Evolutionary conservation across 164 flowering plant genomes (phyloP).

Genomic region (Stephania cephalantha): DNA sequence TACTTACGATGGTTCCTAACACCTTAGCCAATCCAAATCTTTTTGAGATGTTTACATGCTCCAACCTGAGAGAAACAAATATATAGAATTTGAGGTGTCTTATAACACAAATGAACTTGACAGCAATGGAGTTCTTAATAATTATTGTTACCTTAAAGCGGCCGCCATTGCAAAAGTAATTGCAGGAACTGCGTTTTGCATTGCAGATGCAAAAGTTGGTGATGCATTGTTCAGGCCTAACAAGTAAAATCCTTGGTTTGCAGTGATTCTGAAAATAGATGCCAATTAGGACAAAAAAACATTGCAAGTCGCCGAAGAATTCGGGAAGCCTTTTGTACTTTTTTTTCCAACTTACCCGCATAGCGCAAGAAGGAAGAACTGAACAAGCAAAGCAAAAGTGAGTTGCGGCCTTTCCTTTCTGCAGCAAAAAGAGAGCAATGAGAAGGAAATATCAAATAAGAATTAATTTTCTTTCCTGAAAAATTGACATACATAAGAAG

Average conservation of each 20-base stretch:
- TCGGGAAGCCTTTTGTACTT: not conserved
- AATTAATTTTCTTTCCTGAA: not conserved
- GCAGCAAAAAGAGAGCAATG: constrained; percentile 15
- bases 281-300: not conserved
- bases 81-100: not conserved
- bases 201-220: constrained; percentile 81
- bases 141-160: constrained; percentile 36
- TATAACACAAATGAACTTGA: not conserved
- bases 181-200: constrained; percentile 82
- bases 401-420: constrained; percentile 77
- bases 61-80: constrained; percentile 33
- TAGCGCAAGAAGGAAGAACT: constrained; percentile 66
- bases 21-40: constrained; percentile 64
- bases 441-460: not conserved
- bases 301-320: not conserved
- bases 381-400: constrained; percentile 52
- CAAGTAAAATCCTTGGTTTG: constrained; percentile 76
- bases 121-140: not conserved
- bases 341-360: constrained; percentile 41
- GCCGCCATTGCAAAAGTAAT: constrained; percentile 74
- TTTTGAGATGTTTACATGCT: constrained; percentile 40
- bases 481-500: not conserved
- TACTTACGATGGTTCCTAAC: constrained; percentile 53
- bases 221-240: constrained; percentile 69
- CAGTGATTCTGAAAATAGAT: constrained; percentile 50